phyloP scores from a whole-genome alignment of 192 early-diverging fungal genomes.

The Coemansia sp. region DNA sequence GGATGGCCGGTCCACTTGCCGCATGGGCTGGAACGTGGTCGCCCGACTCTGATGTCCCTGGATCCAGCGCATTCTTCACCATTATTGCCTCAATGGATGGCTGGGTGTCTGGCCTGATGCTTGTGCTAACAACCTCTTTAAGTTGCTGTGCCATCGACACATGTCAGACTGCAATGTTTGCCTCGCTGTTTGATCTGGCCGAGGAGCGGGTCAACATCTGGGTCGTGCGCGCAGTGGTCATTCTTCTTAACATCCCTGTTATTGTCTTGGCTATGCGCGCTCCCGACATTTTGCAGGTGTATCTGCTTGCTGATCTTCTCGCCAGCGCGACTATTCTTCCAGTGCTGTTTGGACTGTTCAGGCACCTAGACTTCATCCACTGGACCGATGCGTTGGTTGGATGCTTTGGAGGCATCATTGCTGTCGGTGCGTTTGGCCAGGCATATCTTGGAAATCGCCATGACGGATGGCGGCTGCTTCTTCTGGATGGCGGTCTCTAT shows the following conservation, averaged over 20 bases:
- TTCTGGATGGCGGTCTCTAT: conserved; percentile 55
- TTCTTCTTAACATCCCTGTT: conserved; percentile 56
- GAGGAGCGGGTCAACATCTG: conserved; percentile 50
- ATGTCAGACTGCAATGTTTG: conserved; percentile 68
- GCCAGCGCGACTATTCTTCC: conserved; percentile 61
- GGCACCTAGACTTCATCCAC: conserved; percentile 55
- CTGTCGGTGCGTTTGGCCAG: conserved; percentile 57
- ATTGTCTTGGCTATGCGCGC: conserved; percentile 60
- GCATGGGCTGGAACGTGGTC: conserved; percentile 66
- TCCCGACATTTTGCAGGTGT: conserved; percentile 62
- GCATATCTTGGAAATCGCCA: conserved; percentile 53
- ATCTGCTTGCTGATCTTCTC: conserved; percentile 64
- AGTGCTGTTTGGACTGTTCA: conserved; percentile 57
- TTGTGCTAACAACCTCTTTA: conserved; percentile 63
- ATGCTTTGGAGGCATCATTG: conserved; percentile 57
- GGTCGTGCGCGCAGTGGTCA: conserved; percentile 45
- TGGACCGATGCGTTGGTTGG: conserved; percentile 56
- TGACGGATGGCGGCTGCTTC: conserved; percentile 54
- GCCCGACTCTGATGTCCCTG: conserved; percentile 45
- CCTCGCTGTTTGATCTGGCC: conserved; percentile 62
- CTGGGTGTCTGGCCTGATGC: conserved; percentile 63
- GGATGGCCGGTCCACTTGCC: conserved; percentile 64
- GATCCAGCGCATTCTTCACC: conserved; percentile 68
- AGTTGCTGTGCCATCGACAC: conserved; percentile 70
- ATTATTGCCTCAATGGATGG: conserved; percentile 58